Evolutionary conservation across 306 rosid species (phyloP).

Genomic region (Fragaria nilgerrensis): DNA sequence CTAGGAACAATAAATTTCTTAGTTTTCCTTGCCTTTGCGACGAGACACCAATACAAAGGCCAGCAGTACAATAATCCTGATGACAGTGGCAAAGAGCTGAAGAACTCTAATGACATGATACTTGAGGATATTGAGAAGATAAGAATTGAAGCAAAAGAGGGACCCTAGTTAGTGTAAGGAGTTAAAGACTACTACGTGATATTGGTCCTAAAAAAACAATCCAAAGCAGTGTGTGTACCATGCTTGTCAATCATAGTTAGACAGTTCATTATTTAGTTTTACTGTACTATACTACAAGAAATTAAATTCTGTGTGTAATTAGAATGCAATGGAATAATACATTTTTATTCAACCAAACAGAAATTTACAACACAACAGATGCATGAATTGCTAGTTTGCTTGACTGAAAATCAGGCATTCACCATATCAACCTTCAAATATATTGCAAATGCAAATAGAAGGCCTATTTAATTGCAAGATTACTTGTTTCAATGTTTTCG

Average conservation of each 20-base stretch:
- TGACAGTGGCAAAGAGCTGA: slow-evolving; percentile 46
- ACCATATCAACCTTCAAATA: slow-evolving; percentile 12
- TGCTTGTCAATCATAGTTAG: slow-evolving; percentile 20
- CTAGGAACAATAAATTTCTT: slow-evolving; percentile 58
- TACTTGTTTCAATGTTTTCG: slow-evolving; percentile 9
- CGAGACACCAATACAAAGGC: slow-evolving; percentile 69
- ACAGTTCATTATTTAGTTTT: slow-evolving; percentile 8
- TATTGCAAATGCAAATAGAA: slow-evolving; percentile 20
- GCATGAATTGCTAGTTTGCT: slow-evolving; percentile 4
- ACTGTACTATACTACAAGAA: background rate
- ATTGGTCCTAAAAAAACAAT: background rate
- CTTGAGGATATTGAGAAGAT: slow-evolving; percentile 32
- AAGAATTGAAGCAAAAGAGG: slow-evolving; percentile 44
- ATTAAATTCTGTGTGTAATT: background rate
- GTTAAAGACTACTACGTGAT: background rate
- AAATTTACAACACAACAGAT: background rate
- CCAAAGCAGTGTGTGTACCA: slow-evolving; percentile 5
- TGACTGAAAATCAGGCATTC: slow-evolving; percentile 5
- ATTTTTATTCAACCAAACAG: background rate
- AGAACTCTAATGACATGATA: slow-evolving; percentile 35
- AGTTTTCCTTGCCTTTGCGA: slow-evolving; percentile 61
- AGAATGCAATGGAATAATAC: slow-evolving; percentile 10
- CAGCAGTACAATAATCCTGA: slow-evolving; percentile 30
- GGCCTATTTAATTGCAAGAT: slow-evolving; percentile 15
- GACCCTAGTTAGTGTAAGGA: slow-evolving; percentile 29